phyloP scores from a whole-genome alignment of 2,329 filamentous ascomycete species.

The Aspergillus vadensis region DNA sequence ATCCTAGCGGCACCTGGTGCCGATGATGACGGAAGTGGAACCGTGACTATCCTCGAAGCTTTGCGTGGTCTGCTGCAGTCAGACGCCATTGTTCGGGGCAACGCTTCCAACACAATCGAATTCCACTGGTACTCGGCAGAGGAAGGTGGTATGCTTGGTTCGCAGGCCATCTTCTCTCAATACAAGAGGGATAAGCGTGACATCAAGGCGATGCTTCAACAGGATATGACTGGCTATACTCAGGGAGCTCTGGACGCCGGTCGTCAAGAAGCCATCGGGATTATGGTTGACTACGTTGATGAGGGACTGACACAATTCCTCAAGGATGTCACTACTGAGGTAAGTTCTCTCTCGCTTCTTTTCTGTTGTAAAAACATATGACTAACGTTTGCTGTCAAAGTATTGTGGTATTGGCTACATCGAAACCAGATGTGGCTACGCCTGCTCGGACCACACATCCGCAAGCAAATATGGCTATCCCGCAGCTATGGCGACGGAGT shows the following conservation, averaged over 20 bases:
- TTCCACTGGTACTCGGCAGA: constrained; percentile 97
- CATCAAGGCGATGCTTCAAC: constrained; percentile 95
- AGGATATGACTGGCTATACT: constrained; percentile 94
- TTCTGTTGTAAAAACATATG: background rate
- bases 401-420: constrained; percentile 90
- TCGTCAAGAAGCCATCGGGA: constrained; percentile 80
- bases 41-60: constrained; percentile 91
- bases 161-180: constrained; percentile 81
- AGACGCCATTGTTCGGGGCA: constrained; percentile 68
- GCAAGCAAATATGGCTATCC: constrained; percentile 68
- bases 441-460: constrained; percentile 71
- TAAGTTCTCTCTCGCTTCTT: constrained; percentile 33
- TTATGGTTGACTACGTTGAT: constrained; percentile 92
- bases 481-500: constrained; percentile 66
- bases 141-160: constrained; percentile 83
- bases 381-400: constrained; percentile 36
- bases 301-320: constrained; percentile 81
- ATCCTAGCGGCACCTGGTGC: constrained; percentile 84
- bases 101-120: constrained; percentile 82
- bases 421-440: constrained; percentile 86
- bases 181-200: constrained; percentile 74
- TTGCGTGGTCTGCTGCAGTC: constrained; percentile 77
- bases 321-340: constrained; percentile 77
- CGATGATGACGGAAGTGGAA: constrained; percentile 93
- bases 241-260: constrained; percentile 81